Evolutionary conservation across 2,329 filamentous ascomycete genomes (phyloP).

Genomic region (Lizonia empirigonia): DNA sequence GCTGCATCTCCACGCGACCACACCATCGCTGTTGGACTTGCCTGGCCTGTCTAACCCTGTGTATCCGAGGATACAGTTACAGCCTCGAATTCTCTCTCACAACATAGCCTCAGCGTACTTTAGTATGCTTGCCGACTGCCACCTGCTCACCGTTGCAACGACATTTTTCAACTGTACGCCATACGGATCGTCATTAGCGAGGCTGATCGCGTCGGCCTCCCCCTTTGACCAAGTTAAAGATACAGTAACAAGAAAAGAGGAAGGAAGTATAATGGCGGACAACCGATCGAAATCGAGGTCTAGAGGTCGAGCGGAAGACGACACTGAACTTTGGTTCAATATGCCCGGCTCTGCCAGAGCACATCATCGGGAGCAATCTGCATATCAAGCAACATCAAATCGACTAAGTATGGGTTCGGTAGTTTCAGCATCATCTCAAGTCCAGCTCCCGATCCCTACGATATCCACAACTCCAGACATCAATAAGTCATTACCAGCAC

Average conservation of each 20-base stretch:
- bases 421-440: slow-evolving; percentile 21
- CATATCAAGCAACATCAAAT: slow-evolving; percentile 37
- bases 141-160: slow-evolving; percentile 38
- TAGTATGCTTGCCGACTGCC: slow-evolving; percentile 40
- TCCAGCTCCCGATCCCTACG: slow-evolving; percentile 13
- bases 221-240: background rate
- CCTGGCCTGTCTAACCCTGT: slow-evolving; percentile 30
- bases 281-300: slow-evolving; percentile 18
- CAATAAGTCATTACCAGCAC: slow-evolving; percentile 41
- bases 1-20: slow-evolving; percentile 31
- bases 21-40: slow-evolving; percentile 27
- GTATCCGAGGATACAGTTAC: slow-evolving; percentile 25
- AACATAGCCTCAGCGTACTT: slow-evolving; percentile 27
- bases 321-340: slow-evolving; percentile 41
- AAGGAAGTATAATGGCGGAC: slow-evolving; percentile 29
- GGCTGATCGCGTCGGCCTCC: slow-evolving; percentile 7
- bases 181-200: slow-evolving; percentile 28
- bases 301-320: slow-evolving; percentile 22
- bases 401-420: slow-evolving; percentile 25
- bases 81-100: slow-evolving; percentile 32
- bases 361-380: slow-evolving; percentile 27
- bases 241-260: background rate
- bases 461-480: slow-evolving; percentile 33
- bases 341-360: slow-evolving; percentile 27
- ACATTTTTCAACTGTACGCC: slow-evolving; percentile 31